Evolutionary conservation across 352 stramenopile species (phyloP), one percentile per base, ranked within the genome.

Genomic region (Globisporangium nodosum): DNA sequence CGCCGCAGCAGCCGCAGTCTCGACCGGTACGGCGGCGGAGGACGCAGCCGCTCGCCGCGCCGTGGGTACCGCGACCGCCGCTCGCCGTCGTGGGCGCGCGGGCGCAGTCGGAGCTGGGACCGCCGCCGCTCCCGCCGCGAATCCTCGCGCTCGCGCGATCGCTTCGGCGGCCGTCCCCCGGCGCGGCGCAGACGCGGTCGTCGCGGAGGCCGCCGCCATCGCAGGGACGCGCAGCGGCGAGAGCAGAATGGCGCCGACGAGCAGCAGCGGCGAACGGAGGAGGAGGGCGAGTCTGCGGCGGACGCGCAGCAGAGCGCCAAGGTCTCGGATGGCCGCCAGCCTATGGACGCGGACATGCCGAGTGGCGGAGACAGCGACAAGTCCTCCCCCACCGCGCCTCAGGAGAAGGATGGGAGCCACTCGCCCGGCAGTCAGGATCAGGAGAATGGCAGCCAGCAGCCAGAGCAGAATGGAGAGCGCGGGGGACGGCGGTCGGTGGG

Each of bases 71-170:
- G 49, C 49, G 30, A 35, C 12, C 48, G 54, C 21, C 60, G 60
- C 18, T 63, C 54, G 16, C 20, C 45, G 18, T 63, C 54, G 42
- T 37, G 50, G 6, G 24, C 33, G 9, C 50, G 50, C 33, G 42
- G 50, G 11, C 52, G 30, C 43, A 53, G 54, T 20, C 35, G 31
- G 15, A 53, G 49, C 30, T 40, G 49, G 27, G 46, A 61, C 8
- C 42, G 43, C 20, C 40, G 20, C 9, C 60, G 42, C 42, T 21
- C 8, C 16, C 42, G 48, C 8, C 49, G 60, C 50, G 31, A 51
- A 18, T 40, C 24, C 9, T 65, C 60, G 54, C 60, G 54, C 20
- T 62, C 54, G n/a, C 60, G 60, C 9, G 60, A 62, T 9, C 60
- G 54, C 7, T 59, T 42, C 31, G 48, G 37, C 20, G 24, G 15